Percentiles rank a stretch among this genome's conserved stretches.
Conservation (phyloP, 225 moss, liverwort and hornwort genomes). For the Asterella californica region DNA sequence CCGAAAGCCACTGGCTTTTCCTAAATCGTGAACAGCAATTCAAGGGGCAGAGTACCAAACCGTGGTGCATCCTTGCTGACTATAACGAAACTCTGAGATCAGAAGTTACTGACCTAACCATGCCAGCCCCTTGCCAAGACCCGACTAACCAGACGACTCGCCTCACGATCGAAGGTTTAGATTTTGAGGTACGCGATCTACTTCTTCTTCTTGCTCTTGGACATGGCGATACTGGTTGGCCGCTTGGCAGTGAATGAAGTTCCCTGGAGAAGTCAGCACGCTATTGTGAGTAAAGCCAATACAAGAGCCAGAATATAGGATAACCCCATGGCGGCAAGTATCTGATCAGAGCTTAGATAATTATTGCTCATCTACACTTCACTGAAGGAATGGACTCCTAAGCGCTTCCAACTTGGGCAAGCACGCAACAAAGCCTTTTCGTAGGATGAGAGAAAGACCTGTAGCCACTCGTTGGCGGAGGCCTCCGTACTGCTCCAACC, state of each 20-base stretch:
- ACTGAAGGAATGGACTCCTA: neutral
- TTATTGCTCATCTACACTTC: no score
- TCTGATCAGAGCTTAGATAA: neutral
- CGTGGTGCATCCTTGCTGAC: conserved; percentile 18
- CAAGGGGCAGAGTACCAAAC: conserved; percentile 16
- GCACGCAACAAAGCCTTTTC: neutral
- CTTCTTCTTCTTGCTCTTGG: conserved; percentile 43
- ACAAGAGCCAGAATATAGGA: neutral
- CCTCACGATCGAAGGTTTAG: neutral
- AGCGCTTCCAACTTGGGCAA: neutral
- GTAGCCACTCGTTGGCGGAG: conserved; percentile 74
- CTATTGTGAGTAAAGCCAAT: neutral
- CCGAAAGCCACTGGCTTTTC: conserved; percentile 13
- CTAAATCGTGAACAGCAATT: conserved; percentile 22
- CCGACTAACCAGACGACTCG: conserved; percentile 18
- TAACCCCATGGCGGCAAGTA: neutral
- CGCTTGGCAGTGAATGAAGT: conserved; percentile 48
- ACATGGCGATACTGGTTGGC: conserved; percentile 33
- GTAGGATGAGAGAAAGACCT: conserved; percentile 34
- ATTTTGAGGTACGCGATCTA: conserved; percentile 14
- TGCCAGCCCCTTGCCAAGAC: conserved; percentile 12
- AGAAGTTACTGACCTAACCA: conserved; percentile 7
- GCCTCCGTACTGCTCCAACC: conserved; percentile 68
- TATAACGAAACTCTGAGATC: conserved; percentile 15
- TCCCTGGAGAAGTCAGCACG: conserved; percentile 27